Evolutionary conservation across 768 basidiomycete species (phyloP).

Genomic region (Clitopilus hobsonii): DNA sequence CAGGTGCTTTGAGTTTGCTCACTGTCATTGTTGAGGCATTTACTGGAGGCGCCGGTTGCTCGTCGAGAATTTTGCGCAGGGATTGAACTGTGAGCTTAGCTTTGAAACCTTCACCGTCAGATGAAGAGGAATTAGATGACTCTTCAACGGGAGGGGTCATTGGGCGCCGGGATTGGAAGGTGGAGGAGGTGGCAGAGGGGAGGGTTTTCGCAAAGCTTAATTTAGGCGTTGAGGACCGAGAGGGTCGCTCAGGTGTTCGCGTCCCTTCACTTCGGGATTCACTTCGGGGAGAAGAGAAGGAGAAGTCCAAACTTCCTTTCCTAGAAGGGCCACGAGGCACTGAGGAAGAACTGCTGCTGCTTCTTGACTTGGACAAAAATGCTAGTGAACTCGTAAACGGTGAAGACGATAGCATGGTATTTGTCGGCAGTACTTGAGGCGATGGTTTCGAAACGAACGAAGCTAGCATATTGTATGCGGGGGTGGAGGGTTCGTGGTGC

Average conservation of each 20-base stretch:
- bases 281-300: background rate
- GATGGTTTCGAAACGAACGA: constrained; percentile 42
- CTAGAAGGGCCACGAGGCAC: constrained; percentile 27
- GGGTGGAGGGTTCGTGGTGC: constrained; percentile 39
- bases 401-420: constrained; percentile 23
- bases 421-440: constrained; percentile 23
- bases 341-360: background rate
- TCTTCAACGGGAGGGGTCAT: constrained; percentile 62
- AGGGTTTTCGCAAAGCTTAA: constrained; percentile 17
- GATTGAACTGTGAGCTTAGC: constrained; percentile 63
- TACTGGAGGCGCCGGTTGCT: constrained; percentile 25
- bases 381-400: constrained; percentile 13
- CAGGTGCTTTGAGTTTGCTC: constrained; percentile 20
- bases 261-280: constrained; percentile 6
- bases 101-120: constrained; percentile 37
- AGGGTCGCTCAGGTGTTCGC: constrained; percentile 8
- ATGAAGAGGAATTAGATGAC: constrained; percentile 44
- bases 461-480: constrained; percentile 60
- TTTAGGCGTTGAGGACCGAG: constrained; percentile 27
- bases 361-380: constrained; percentile 21
- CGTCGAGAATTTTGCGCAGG: constrained; percentile 67
- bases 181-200: constrained; percentile 6
- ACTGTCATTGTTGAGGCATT: constrained; percentile 8
- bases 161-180: constrained; percentile 19
- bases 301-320: constrained; percentile 12